Conservation (phyloP, 139 green algal genomes). For the Chlamydomonas sp. region DNA sequence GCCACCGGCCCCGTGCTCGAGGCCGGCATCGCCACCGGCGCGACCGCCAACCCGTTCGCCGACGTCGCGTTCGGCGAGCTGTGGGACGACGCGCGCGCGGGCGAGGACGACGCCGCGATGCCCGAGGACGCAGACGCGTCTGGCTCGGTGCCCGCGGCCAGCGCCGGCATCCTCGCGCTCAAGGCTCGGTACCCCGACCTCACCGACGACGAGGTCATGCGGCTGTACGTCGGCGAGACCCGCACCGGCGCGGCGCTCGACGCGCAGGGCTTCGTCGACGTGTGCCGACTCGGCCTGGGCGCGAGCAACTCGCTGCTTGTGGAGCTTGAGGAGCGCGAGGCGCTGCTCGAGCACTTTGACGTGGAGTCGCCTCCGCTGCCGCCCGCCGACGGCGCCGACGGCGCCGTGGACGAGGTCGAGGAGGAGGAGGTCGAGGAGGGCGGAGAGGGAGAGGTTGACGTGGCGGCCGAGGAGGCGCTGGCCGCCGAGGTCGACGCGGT, state of each 20-base stretch:
- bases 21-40: too few species aligned
- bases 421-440: slow-evolving; percentile 15
- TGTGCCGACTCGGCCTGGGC: not conserved
- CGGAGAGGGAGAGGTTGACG: slow-evolving; percentile 2
- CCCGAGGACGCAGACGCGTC: too few species aligned
- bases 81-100: too few species aligned
- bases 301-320: not conserved
- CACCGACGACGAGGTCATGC: slow-evolving; percentile 10
- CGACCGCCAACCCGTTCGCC: too few species aligned
- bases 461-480: not conserved
- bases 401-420: slow-evolving; percentile 3
- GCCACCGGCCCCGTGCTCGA: too few species aligned
- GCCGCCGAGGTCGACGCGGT: not conserved
- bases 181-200: not conserved
- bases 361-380: not conserved
- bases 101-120: too few species aligned
- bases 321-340: not conserved
- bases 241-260: not conserved
- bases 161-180: too few species aligned
- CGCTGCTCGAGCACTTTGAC: too few species aligned
- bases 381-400: not conserved
- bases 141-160: too few species aligned
- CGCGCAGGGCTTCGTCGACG: not conserved
- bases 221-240: not conserved
- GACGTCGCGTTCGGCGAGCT: too few species aligned